Conservation (phyloP, 257 asterid species). For the Dorcoceras hygrometricum region DNA sequence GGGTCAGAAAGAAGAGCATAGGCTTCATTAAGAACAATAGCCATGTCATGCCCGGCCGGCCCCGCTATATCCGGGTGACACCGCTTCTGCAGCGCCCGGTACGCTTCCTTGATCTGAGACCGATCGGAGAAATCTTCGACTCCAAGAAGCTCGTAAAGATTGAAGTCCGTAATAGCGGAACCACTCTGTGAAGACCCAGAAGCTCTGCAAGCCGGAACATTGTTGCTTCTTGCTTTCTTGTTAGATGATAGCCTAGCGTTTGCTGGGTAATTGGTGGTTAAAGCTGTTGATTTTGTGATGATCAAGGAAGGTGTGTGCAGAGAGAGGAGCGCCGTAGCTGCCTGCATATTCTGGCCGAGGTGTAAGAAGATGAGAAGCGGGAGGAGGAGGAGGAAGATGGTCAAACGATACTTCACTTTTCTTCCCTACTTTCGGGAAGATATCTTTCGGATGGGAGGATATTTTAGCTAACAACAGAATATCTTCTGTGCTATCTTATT, state of each 20-base stretch:
- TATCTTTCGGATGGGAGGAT: too few species aligned
- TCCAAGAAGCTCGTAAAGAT: slow-evolving; percentile 85
- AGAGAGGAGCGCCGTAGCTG: too few species aligned
- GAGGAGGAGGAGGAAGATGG: too few species aligned
- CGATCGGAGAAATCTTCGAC: slow-evolving; percentile 56
- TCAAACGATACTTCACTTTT: too few species aligned
- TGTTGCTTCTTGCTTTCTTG: slow-evolving; percentile 20
- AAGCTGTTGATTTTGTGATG: slow-evolving; percentile 16
- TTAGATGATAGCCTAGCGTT: slow-evolving; percentile 1
- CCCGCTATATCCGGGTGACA: slow-evolving; percentile 98
- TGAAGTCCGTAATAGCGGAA: slow-evolving; percentile 56
- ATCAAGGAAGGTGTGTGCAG: too few species aligned
- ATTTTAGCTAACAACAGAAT: too few species aligned
- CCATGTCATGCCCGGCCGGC: slow-evolving; percentile 86
- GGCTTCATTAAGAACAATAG: slow-evolving; percentile 84
- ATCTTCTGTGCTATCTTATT: too few species aligned
- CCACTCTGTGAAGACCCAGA: slow-evolving; percentile 23
- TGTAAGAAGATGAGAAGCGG: too few species aligned
- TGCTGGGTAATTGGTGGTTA: slow-evolving; percentile 13
- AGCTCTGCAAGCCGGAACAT: slow-evolving; percentile 36
- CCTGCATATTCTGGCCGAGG: too few species aligned
- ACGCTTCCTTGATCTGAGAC: slow-evolving; percentile 67
- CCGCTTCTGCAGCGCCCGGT: slow-evolving; percentile 73
- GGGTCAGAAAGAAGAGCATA: slow-evolving; percentile 83
- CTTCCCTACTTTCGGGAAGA: too few species aligned